Percentiles rank a stretch among this genome's conserved stretches.
phyloP scores from a whole-genome alignment of 139 green algal genomes.

The Volvox africanus region DNA sequence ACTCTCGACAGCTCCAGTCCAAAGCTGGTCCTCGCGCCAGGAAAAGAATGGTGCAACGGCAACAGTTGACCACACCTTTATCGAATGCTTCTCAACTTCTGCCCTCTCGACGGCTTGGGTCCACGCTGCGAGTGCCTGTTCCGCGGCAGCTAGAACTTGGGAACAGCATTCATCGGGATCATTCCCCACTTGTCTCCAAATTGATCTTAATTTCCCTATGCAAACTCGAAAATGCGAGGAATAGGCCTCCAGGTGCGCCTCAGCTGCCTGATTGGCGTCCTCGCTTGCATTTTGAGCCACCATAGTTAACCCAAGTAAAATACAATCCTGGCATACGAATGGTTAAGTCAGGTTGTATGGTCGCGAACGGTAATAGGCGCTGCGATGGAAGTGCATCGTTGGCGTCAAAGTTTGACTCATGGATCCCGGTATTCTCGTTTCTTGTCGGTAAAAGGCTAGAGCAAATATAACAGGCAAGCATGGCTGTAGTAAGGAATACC shows the following conservation, averaged over 20 bases:
- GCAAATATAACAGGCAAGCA: too few species aligned
- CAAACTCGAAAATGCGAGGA: neutral
- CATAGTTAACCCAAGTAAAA: neutral
- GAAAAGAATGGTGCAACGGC: neutral
- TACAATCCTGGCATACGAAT: neutral
- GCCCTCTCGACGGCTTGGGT: slow-evolving; percentile 3
- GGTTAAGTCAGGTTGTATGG: neutral
- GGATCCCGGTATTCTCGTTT: too few species aligned
- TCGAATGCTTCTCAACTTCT: neutral
- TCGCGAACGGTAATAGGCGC: too few species aligned
- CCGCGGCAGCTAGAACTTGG: neutral
- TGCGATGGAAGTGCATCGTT: too few species aligned
- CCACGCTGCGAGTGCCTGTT: neutral
- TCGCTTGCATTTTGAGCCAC: neutral
- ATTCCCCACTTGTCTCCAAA: slow-evolving; percentile 26
- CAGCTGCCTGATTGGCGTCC: neutral
- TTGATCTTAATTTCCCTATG: neutral
- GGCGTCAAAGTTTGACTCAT: too few species aligned
- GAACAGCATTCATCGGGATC: neutral
- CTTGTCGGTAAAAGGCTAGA: too few species aligned
- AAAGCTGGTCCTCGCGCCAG: too few species aligned
- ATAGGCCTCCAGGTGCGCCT: neutral
- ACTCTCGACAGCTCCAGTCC: too few species aligned
- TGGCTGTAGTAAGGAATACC: too few species aligned
- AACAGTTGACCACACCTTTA: neutral